These are phyloP conservation scores for Aurantiochytrium sp. DNA, from an alignment of 108 stramenopile species.

Conservation along the genomic window DNA sequence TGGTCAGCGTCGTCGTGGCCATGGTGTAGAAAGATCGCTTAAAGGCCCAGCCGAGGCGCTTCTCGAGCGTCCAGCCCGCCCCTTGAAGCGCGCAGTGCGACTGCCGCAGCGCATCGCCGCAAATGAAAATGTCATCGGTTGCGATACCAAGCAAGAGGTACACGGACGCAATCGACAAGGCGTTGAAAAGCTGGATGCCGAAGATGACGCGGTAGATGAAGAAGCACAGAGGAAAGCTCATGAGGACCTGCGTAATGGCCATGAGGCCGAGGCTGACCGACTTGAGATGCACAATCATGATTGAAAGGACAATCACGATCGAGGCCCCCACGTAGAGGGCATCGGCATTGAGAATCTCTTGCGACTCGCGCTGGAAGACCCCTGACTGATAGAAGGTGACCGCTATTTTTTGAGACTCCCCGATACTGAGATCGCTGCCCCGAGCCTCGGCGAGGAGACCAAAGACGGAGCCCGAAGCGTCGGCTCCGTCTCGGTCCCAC, in stretches of 20 bases:
- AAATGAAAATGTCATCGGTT: slow-evolving; percentile 34
- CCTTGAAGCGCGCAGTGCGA: not conserved
- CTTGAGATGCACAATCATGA: not conserved
- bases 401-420: too few relatives aligned
- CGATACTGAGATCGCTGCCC: too few relatives aligned
- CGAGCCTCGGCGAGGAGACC: too few relatives aligned
- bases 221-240: not conserved
- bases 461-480: too few relatives aligned
- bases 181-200: slow-evolving; percentile 26
- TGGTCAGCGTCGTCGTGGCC: slow-evolving; percentile 14
- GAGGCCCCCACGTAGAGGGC: not conserved
- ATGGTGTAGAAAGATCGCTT: not conserved
- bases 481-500: too few relatives aligned
- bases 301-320: not conserved
- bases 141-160: slow-evolving; percentile 42
- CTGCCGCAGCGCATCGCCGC: not conserved
- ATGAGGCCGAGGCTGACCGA: not conserved
- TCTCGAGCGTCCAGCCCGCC: not conserved
- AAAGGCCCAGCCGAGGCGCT: not conserved
- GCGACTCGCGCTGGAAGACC: too few relatives aligned
- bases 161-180: slow-evolving; percentile 9
- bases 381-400: too few relatives aligned
- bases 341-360: not conserved
- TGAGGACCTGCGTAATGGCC: slow-evolving; percentile 31
- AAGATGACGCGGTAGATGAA: slow-evolving; percentile 39